Evolutionary conservation across 1,139 yeast species (phyloP), one percentile per base, ranked within the genome.

Genomic region (Hyphopichia wangnamkhiaoensis): DNA sequence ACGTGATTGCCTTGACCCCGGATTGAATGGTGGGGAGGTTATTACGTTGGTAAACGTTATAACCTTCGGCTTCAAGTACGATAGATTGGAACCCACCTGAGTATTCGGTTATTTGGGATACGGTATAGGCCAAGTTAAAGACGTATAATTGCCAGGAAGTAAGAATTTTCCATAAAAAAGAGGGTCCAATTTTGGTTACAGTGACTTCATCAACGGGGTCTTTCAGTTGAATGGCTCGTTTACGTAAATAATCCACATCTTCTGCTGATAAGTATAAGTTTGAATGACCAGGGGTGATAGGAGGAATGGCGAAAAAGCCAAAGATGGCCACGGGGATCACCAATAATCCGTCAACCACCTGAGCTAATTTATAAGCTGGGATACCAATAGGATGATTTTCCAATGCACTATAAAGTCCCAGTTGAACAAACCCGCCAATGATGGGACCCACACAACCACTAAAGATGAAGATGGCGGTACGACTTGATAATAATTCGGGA

Each of bases 391-490:
- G 41, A 40, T 25, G 40, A 37, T 13, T 36, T 20, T n/a, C 42
- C 41, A 27, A 42, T 25, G 16, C 33, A 31, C 31, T 38, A 15
- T 40, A 32, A 19, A 31, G 15, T 18, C 37, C 38, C 2, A 40
- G 38, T 26, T 42, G 44, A 21, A 42, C 24, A 9, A 40, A 28
- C 2, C 46, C 46, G 1, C 40, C 39, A 19, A 42, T 38, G 5
- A 42, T 40, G 25, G 43, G 18, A 37, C 34, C 32, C 37, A 36
- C 38, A 19, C 26, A 23, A 31, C 34, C 34, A 23, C 19, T 7
- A 23, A 49, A 33, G 40, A 47, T 44, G 39, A 47, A 52, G 18
- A 53, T 46, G 29, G 52, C 44, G 21, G 50, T 38, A 34, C 58
- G 48, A 30, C 41, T 46, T 19, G 44, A 50, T 32, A 53, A 41